Evolutionary conservation across 1,284 basidiomycete species (phyloP).

Genomic region (Rhodotorula sp.): DNA sequence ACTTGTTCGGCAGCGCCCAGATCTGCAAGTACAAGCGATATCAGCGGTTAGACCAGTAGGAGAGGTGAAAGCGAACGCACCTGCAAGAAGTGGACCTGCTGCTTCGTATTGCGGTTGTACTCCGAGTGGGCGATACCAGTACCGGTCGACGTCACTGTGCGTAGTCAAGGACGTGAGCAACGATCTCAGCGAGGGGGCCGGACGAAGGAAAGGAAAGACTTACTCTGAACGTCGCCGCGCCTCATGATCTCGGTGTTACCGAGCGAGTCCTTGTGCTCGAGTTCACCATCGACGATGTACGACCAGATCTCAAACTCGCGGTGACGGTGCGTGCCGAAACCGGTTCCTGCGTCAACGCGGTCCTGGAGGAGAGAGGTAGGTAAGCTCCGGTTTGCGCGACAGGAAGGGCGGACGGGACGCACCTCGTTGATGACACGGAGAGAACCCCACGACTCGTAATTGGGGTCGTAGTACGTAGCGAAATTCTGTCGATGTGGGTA

Average conservation of each 20-base stretch:
- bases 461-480: conserved; percentile 21
- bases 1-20: conserved; percentile 67
- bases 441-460: conserved; percentile 47
- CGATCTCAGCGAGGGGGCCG: no score
- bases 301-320: conserved; percentile 73
- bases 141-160: conserved; percentile 71
- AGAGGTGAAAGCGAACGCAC: background rate
- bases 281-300: conserved; percentile 63
- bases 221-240: conserved; percentile 76
- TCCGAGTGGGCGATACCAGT: conserved; percentile 69
- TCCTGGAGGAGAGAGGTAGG: conserved; percentile 52
- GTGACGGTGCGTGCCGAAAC: conserved; percentile 83
- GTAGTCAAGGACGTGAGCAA: background rate
- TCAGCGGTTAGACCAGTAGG: background rate
- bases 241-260: conserved; percentile 81
- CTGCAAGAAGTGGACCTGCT: conserved; percentile 48
- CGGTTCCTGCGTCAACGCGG: conserved; percentile 69
- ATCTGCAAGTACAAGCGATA: conserved; percentile 62
- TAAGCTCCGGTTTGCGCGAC: background rate
- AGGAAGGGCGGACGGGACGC: background rate
- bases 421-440: conserved; percentile 69
- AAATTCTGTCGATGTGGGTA: conserved; percentile 12
- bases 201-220: background rate
- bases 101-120: conserved; percentile 65
- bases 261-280: conserved; percentile 74